Evolutionary conservation across 1,139 yeast genomes (phyloP), one percentile per base, ranked within the genome.

Genomic region (Diutina scorzettiae): DNA sequence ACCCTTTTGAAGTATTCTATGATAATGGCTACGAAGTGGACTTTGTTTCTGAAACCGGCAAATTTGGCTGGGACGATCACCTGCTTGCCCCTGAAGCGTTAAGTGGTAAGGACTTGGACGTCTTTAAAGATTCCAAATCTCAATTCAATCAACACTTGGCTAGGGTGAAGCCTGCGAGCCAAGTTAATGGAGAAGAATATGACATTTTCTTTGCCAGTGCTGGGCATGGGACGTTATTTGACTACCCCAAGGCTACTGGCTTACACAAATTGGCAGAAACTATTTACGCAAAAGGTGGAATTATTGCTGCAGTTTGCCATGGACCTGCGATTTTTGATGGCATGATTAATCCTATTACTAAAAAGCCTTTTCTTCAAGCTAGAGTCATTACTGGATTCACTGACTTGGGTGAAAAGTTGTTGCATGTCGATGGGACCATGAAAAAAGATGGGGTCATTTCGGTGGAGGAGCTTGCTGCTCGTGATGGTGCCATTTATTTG

Each of bases 261-360:
- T 59, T 77, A 43, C 76, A 70, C 45, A 49, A 55, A 24, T 48
- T 74, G 39, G 77, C 76, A 23, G 58, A 62, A 36, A 57, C 60
- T 11, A 68, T 76, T 42, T 74, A 70, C 54, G 60, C 59, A 37
- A 59, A 66, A 31, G 73, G 72, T 29, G 81, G 81, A 41, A 68
- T 75, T 34, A 71, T 78, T 23, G 56, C 77, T 33, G 80, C 83
- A 14, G 82, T 78, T 19, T 78, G 85, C 58, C 85, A 78, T 49
- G 85, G 83, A 4, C 81, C 82, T 12, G 68, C 69, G 34, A 64
- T 76, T 47, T 71, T 78, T 45, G 69, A 64, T 29, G 63, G 66
- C 41, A 56, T 76, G 48, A 61, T 54, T 37, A 72, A 70, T 48
- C 29, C 39, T 34, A 12, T 12, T 7, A 51, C 58, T 41, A 48